Conservation (phyloP, 495 filamentous ascomycete species). For the Penicillium cataractarum region DNA sequence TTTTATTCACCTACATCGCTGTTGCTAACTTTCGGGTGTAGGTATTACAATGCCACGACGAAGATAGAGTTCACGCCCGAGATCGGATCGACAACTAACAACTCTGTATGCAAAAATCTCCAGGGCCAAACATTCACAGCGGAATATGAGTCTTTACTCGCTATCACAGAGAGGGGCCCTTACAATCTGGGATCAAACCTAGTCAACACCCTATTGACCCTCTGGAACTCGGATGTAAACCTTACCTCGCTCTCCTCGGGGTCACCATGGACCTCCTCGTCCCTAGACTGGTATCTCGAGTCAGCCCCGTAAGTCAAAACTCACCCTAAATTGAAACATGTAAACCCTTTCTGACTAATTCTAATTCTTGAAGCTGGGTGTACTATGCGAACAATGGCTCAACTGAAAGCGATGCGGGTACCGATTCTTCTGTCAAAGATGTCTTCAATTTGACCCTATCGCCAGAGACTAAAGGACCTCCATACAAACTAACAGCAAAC, state of each 20-base stretch:
- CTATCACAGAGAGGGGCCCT: conserved; percentile 14
- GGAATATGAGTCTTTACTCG: conserved; percentile 14
- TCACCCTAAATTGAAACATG: no score
- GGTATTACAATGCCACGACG: conserved; percentile 27
- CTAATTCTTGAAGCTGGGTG: conserved; percentile 10
- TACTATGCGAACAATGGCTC: neutral
- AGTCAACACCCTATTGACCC: conserved; percentile 15
- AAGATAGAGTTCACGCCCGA: conserved; percentile 13
- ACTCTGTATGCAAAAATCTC: conserved; percentile 3
- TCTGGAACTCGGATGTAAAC: conserved; percentile 13
- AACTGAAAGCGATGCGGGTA: conserved; percentile 3
- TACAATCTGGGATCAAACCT: conserved; percentile 14
- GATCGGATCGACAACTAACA: conserved; percentile 5
- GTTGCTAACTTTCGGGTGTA: neutral
- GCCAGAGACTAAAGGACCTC: neutral
- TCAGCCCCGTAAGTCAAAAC: conserved; percentile 6
- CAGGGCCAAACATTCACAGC: neutral
- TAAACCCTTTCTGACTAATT: neutral
- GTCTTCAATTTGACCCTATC: conserved; percentile 15
- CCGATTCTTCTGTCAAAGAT: conserved; percentile 1
- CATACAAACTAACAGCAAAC: conserved; percentile 11
- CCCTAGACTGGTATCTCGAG: conserved; percentile 8
- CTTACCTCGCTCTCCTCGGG: neutral
- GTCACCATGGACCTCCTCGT: neutral
- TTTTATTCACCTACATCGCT: neutral